phyloP scores from a whole-genome alignment of 2,329 filamentous ascomycete genomes.

The Hymenoscyphus fructigenus region DNA sequence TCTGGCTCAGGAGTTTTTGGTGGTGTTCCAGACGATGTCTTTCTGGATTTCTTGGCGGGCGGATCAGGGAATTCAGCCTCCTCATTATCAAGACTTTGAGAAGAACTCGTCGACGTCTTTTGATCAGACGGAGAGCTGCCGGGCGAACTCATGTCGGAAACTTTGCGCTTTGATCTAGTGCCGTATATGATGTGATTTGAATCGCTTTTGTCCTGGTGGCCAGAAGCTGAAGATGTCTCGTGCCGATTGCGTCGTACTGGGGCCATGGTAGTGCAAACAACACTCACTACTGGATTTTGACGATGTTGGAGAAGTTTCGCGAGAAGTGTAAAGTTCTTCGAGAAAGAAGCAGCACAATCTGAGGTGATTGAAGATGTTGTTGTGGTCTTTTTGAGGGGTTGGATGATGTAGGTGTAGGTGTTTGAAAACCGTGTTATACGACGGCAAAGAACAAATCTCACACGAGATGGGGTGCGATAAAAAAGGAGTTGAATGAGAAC shows the following conservation, averaged over 20 bases:
- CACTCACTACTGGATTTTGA: neutral
- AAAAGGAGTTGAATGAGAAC: neutral
- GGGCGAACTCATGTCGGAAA: conserved; percentile 22
- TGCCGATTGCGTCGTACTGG: conserved; percentile 25
- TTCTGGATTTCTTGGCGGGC: conserved; percentile 23
- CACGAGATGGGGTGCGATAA: neutral
- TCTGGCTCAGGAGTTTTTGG: conserved; percentile 19
- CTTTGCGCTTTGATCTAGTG: conserved; percentile 29
- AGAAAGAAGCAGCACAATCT: neutral
- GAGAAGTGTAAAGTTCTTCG: neutral
- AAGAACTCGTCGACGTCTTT: conserved; percentile 19
- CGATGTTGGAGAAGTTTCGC: neutral
- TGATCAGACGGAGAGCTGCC: conserved; percentile 16
- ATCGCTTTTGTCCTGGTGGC: conserved; percentile 17
- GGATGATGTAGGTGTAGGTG: conserved; percentile 13
- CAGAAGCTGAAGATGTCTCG: conserved; percentile 22
- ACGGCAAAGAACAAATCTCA: conserved; percentile 1
- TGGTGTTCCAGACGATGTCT: conserved; percentile 8
- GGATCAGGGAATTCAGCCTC: conserved; percentile 21
- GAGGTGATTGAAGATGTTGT: neutral
- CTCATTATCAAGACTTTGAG: conserved; percentile 20
- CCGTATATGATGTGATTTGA: conserved; percentile 20
- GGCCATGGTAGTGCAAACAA: conserved; percentile 20
- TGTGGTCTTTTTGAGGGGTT: neutral
- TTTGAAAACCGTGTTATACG: conserved; percentile 15